Evolutionary conservation across 495 filamentous ascomycete species (phyloP), one percentile per base, ranked within the genome.

Genomic region (Ramalina peruviana): DNA sequence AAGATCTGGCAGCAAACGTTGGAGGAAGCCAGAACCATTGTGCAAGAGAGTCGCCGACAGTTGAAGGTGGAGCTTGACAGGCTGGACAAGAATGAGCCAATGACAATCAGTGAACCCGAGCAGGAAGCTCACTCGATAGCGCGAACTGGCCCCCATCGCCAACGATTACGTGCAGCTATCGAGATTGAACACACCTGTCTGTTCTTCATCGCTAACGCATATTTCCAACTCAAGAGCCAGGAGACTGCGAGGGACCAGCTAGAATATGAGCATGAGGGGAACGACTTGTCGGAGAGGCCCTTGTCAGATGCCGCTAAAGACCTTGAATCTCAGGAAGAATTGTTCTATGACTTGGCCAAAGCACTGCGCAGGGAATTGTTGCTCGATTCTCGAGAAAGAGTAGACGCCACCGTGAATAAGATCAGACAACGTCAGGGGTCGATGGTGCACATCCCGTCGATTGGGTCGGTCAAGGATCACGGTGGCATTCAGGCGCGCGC

Each of bases 181-280:
- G 86, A 93, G 61, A 60, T 94, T 37, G 76, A 89, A 53, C 90
- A 96, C 57, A 77, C 80, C 51, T 86, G 82, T 38, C 70, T 76
- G 0, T 97, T 94, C 62, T 95, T 93, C 61, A 78, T 80, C 16
- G 87, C 79, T 25, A 94, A 88, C 53, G 82, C 76, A 1, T 85
- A 82, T 51, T 95, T 74, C 59, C 84, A 94, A 59, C 80, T 92
- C 43, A 94, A 92, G 57, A 69, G 70, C 0, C 75, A 89, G 46
- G 61, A 74, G 27, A 66, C 72, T n/a, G 60, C 77, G 40, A 84
- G 75, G 0, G 19, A 20, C 19, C 19, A 20, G 19, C 19, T 1
- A 11, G 9, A 41, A 1, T 9, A n/a, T 11, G 21, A 41, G 4
- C 9, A 17, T n/a, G 16, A 41, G 6, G 13, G 40, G 2, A 41